A percentile compares a stretch with the other conserved stretches of the same genome.
Evolutionary conservation across 192 early-diverging fungal species (phyloP).

Genomic region (Coemansia umbellata): DNA sequence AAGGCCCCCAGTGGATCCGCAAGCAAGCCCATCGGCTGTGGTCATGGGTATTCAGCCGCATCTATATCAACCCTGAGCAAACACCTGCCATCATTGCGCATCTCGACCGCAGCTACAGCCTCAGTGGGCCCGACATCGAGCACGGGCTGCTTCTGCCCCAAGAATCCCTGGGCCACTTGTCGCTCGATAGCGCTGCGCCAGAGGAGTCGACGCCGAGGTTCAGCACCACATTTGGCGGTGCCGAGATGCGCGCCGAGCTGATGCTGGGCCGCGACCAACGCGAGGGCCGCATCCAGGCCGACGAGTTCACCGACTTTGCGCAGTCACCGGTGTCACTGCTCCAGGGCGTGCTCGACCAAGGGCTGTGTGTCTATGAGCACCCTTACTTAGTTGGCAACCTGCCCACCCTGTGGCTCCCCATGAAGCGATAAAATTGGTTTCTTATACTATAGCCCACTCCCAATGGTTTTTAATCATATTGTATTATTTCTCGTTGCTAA

Average conservation of each 20-base stretch:
- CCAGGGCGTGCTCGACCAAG: constrained; percentile 67
- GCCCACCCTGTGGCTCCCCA: constrained; percentile 71
- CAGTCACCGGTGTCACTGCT: constrained; percentile 71
- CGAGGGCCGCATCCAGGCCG: constrained; percentile 58
- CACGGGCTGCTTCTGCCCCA: not conserved
- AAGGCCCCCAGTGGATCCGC: constrained; percentile 17
- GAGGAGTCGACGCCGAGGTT: constrained; percentile 33
- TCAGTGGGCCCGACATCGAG: constrained; percentile 5
- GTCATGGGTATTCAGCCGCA: constrained; percentile 27
- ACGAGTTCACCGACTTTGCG: constrained; percentile 65
- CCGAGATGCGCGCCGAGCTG: constrained; percentile 33
- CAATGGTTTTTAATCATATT: not conserved
- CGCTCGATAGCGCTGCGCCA: not conserved
- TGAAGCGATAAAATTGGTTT: constrained; percentile 6
- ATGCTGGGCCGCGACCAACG: constrained; percentile 56
- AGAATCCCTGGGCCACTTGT: constrained; percentile 1
- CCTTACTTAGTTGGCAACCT: constrained; percentile 63
- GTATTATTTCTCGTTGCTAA: not conserved
- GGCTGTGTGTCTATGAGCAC: constrained; percentile 62
- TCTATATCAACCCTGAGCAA: constrained; percentile 42
- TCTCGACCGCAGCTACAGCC: constrained; percentile 39
- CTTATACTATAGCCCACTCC: not conserved
- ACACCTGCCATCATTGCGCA: constrained; percentile 23
- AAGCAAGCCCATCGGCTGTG: not conserved
- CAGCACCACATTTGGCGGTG: constrained; percentile 33